Base-by-base conservation (phyloP, 2,329 filamentous ascomycete genomes). In the Colletotrichum australisinense region DNA sequence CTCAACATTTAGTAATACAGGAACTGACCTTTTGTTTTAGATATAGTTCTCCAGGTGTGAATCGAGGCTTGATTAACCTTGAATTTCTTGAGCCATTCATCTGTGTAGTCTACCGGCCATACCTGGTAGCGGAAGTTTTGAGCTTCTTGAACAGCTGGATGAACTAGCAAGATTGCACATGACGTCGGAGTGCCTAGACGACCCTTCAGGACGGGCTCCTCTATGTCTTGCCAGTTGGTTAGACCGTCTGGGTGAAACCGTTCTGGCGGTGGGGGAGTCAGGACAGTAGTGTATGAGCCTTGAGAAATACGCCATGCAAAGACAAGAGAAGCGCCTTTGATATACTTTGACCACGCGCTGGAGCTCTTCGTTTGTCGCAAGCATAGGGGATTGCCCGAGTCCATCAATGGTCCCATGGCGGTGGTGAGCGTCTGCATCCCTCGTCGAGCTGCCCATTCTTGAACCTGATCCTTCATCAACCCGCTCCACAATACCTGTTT, bases 291-390 rank as follows among this genome's bases (percentile, higher is more conserved):
- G 12, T 35, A 22, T 16, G 26, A 32, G 14, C 49, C 63, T 5
- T 56, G 49, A 1, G 63, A 65, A n/a, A 65, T 65, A 42, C 28
- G 52, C 63, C 63, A 56, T 2, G 63, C 46, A 11, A 38, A 65
- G 24, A 56, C 35, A 5, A 56, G 49, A 3, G 49, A 56, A 6
- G 63, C 49, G 11, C 63, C 63, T 9, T 42, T 65, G 12, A 56
- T 22, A 11, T 56, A 65, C 2, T 38, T 28, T 2, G 46, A 28
- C 63, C 49, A 65, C 14, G 49, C n/a, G 2, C 1, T 8, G 12
- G 4, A 1, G 1, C 5, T 14, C 14, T 65, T 56, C 1, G 11
- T 11, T 7, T n/a, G 11, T 38, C 32, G 30, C 1, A 38, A 28
- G 5, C 49, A 65, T 1, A 9, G 3, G 4, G 63, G 63, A 5